These are phyloP conservation scores for Lipomyces sp. DNA, from an alignment of 805 yeast genomes.

Conservation along the genomic window DNA sequence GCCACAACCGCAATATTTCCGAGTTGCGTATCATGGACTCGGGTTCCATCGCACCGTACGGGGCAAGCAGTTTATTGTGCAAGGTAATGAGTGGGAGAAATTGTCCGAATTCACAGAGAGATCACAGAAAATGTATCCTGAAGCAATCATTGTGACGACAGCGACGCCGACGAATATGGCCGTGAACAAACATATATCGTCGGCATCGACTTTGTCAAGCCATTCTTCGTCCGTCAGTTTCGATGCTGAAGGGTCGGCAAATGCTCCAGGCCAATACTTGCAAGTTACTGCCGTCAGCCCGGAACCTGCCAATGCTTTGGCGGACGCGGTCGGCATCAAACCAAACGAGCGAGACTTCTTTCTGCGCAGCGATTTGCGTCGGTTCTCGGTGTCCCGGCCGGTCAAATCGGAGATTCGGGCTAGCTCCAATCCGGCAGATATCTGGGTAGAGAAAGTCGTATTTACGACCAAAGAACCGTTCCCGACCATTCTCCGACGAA, in stretches of 20 bases:
- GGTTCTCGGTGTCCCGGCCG: conserved; percentile 70
- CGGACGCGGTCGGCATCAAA: conserved; percentile 54
- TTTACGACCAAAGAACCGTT: conserved; percentile 75
- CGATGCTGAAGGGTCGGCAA: neutral
- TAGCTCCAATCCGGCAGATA: conserved; percentile 51
- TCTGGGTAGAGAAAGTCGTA: conserved; percentile 88
- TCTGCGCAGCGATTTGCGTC: conserved; percentile 71
- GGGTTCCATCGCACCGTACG: conserved; percentile 82
- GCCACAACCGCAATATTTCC: conserved; percentile 68
- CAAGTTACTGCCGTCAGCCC: conserved; percentile 77
- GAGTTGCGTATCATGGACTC: conserved; percentile 77
- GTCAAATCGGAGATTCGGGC: conserved; percentile 54
- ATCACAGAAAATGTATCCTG: conserved; percentile 74
- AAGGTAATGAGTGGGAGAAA: conserved; percentile 87
- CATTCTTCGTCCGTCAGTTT: conserved; percentile 12
- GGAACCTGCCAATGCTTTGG: conserved; percentile 64
- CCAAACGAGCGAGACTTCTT: conserved; percentile 71
- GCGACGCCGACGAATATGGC: neutral
- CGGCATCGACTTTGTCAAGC: conserved; percentile 45
- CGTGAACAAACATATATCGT: neutral
- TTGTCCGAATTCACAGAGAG: conserved; percentile 81
- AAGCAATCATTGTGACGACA: conserved; percentile 66
- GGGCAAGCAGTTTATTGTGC: conserved; percentile 77
- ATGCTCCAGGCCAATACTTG: conserved; percentile 65
- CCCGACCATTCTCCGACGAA: conserved; percentile 87